Percentiles rank a stretch among this genome's conserved stretches.
Conservation (phyloP, 2,329 filamentous ascomycete species). For the Ophiostoma novo-ulmi region DNA sequence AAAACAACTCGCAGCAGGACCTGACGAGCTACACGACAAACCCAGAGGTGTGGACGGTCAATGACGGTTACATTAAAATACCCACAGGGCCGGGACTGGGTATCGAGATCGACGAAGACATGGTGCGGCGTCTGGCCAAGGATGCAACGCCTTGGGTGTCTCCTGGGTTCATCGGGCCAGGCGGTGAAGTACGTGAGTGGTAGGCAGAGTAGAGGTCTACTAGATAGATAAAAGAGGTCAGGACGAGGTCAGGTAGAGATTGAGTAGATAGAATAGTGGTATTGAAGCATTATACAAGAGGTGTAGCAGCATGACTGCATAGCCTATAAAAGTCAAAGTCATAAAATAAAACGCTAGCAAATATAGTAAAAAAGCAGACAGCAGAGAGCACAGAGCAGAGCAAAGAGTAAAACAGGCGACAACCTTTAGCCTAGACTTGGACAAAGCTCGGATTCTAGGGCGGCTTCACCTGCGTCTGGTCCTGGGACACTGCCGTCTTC, state of each 20-base stretch:
- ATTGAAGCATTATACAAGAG: background rate
- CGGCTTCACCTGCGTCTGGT: background rate
- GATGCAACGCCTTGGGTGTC: conserved; percentile 50
- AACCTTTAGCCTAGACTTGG: background rate
- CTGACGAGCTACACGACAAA: conserved; percentile 58
- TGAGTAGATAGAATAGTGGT: too few relatives aligned
- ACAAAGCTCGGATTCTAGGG: conserved; percentile 5
- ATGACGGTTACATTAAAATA: conserved; percentile 52
- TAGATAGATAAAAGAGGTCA: background rate
- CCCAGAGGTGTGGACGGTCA: conserved; percentile 48
- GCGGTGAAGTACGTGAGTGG: conserved; percentile 57
- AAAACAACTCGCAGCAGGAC: conserved; percentile 45
- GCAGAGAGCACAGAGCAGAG: background rate
- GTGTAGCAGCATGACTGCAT: too few relatives aligned
- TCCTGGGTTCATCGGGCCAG: conserved; percentile 54
- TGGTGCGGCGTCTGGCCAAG: conserved; percentile 49
- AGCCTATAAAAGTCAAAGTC: background rate
- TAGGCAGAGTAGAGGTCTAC: conserved; percentile 32
- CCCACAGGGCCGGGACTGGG: conserved; percentile 52
- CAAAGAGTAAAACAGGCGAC: background rate
- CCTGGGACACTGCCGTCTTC: background rate
- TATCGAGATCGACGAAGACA: conserved; percentile 60
- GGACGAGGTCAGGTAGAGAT: background rate
- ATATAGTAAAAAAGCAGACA: background rate
- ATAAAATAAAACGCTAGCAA: background rate